Evolutionary conservation across 345 rosid genomes (phyloP).

Genomic region (Toxicodendron radicans): DNA sequence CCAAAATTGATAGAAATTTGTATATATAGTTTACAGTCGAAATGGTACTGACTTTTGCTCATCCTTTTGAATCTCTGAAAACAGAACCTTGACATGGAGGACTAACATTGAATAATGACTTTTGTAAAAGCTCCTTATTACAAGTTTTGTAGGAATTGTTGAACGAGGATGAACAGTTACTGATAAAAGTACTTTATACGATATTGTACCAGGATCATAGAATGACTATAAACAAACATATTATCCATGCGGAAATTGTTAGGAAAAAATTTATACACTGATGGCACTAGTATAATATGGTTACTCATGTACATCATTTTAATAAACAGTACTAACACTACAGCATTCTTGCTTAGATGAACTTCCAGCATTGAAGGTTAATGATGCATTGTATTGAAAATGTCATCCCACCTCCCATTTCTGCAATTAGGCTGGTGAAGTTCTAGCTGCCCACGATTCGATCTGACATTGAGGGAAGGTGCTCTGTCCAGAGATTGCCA

Average conservation of each 20-base stretch:
- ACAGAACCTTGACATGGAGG: too few relatives aligned
- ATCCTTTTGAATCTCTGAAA: too few relatives aligned
- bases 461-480: slow-evolving; percentile 34
- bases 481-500: slow-evolving; percentile 36
- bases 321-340: neutral
- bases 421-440: neutral
- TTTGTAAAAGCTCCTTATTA: too few relatives aligned
- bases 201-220: too few relatives aligned
- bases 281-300: neutral
- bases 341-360: neutral
- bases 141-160: too few relatives aligned
- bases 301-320: neutral
- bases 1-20: too few relatives aligned
- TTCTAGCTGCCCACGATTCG: slow-evolving; percentile 31
- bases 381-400: neutral
- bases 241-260: neutral
- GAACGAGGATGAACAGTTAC: too few relatives aligned
- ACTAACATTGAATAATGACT: too few relatives aligned
- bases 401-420: neutral
- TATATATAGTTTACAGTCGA: too few relatives aligned
- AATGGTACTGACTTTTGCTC: too few relatives aligned
- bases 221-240: neutral
- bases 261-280: neutral
- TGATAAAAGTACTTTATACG: too few relatives aligned
- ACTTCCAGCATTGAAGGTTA: neutral